Base-by-base conservation (phyloP, 331 rosid species). In the Stylosanthes scabra region DNA sequence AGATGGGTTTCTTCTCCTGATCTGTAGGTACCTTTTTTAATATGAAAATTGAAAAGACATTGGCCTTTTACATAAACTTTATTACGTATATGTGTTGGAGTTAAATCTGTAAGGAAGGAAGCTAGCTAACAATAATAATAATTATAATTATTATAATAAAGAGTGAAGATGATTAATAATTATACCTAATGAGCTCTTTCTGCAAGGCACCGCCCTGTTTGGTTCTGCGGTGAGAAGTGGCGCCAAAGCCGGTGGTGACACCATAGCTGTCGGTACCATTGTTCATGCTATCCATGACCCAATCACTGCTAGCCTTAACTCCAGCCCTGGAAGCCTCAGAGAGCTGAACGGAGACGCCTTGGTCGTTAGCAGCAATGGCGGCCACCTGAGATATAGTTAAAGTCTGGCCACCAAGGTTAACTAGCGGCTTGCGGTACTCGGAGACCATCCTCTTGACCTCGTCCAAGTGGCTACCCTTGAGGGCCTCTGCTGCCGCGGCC, bases 201-300 rank as follows among this genome's bases (percentile, higher is more conserved):
- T 91, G 97, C 59, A 91, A 88, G 58, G 97, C 97, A 4, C 81
- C 96, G 7, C 97, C 96, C 29, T 91, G 79, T 20, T 92, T 89
- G 67, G 97, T 92, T 54, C 96, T 68, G 9, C 97, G 77, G 57
- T 89, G 97, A 0, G 97, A 89, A 3, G 91, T 91, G 0, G 97
- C 96, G 58, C 97, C 97, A 70, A 91, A 91, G 0, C 97, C 97
- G 54, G 97, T 91, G 69, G 97, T 91, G 57, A 91, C 88, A 15
- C 97, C 97, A 2, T 91, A 91, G 44, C 92, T 88, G 28, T 91
- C 97, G 0, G 88, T 87, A 0, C 95, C 97, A 1, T 86, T 85
- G 46, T 61, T 58, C 97, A 91, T 86, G 70, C 93, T 86, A 0
- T 91, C 85, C 91, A 87, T 83, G 7, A 91, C 93, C 97, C 97